Conservation (phyloP, 2,329 filamentous ascomycete species). For the Aspergillus aculeatus region DNA sequence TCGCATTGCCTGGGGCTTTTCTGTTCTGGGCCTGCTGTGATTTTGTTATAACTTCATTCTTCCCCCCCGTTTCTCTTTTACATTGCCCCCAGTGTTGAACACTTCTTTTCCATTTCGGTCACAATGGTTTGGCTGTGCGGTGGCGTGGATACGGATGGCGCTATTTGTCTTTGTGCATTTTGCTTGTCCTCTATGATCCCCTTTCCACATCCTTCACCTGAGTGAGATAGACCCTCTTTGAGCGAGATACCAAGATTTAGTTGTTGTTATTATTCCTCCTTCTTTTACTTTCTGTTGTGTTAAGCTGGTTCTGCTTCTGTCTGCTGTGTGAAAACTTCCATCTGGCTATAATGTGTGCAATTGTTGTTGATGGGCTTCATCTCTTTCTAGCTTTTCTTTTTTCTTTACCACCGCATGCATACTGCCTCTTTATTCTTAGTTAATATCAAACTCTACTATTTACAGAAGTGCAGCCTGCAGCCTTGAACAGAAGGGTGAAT, state of each 20-base stretch:
- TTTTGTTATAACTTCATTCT: constrained; percentile 25
- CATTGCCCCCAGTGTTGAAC: constrained; percentile 15
- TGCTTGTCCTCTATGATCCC: constrained; percentile 28
- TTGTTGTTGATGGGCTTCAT: constrained; percentile 11
- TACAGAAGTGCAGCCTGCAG: background rate
- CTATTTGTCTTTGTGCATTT: constrained; percentile 35
- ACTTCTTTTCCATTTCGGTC: constrained; percentile 20
- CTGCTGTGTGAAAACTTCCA: constrained; percentile 5
- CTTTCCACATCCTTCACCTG: constrained; percentile 29
- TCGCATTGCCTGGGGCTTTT: constrained; percentile 13
- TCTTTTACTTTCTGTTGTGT: constrained; percentile 22
- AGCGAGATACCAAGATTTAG: constrained; percentile 44
- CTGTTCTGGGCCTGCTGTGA: constrained; percentile 15
- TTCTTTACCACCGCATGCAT: background rate
- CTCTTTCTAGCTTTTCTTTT: constrained; percentile 5
- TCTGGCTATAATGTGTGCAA: background rate
- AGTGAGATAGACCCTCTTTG: constrained; percentile 40
- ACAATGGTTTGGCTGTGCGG: constrained; percentile 33
- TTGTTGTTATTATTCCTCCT: constrained; percentile 7
- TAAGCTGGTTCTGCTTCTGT: constrained; percentile 13
- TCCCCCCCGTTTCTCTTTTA: constrained; percentile 19
- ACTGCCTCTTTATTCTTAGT: background rate
- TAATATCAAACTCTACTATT: constrained; percentile 9
- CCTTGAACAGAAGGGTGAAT: too few relatives aligned
- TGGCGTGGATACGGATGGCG: constrained; percentile 38